Evolutionary conservation across 148 eudicot genomes (phyloP), one percentile per base, ranked within the genome.

Genomic region (Persicaria tinctoria): DNA sequence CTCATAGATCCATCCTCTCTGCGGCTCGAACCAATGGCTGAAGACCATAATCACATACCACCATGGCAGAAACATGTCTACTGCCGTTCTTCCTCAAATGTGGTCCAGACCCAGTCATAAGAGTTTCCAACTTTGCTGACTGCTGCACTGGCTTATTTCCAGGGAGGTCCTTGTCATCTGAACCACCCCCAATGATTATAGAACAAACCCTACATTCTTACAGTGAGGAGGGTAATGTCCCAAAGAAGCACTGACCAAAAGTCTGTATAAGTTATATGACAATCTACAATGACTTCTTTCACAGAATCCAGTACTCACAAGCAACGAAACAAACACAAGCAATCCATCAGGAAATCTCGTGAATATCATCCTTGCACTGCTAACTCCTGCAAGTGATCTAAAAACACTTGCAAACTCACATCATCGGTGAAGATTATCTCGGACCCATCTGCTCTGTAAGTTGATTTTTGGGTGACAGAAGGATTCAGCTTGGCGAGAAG

Each of bases 401-500:
- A 85, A 83, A 94, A 94, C 73, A 85, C 97, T 81, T 94, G 96
- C 86, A 94, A 82, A 79, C 97, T 91, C 69, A 94, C 87, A 80
- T 94, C 98, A 83, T 94, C 98, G 0, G 98, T 91, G 75, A 94
- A 83, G 79, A 94, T 80, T 49, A 94, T 79, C 70, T 94, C 98
- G 2, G 89, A 80, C 32, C 93, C 96, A 53, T 82, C 82, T 41
- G 70, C 70, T 6, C 78, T 46, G 69, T 91, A 81, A 4, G 79
- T 87, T 3, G 98, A 92, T 63, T 94, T 90, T 76, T 91, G 98
- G 10, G 98, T 94, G 46, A 86, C 91, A 41, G 98, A 94, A 49
- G 98, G 98, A 74, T 94, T 94, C 83, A 94, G 80, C 84, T 90
- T 94, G 14, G 98, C 98, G 6, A 94, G 91, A 79, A 94, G 95